Conservation (phyloP, 352 stramenopile species). For the Pythium insidiosum region DNA sequence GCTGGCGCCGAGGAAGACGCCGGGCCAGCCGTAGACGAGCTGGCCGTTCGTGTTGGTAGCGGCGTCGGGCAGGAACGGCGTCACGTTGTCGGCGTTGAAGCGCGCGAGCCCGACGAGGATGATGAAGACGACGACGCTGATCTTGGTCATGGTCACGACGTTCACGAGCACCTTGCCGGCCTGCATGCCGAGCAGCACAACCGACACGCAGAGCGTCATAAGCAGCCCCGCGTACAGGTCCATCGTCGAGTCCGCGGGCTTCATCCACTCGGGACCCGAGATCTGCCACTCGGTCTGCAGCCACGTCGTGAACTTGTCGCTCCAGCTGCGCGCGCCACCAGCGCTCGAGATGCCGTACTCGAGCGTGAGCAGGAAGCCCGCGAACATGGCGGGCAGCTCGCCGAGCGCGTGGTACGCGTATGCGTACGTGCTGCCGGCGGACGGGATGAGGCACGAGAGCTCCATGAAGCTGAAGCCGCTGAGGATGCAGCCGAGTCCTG, state of each 20-base stretch:
- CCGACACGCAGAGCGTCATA: constrained; percentile 44
- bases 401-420: constrained; percentile 92
- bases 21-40: constrained; percentile 55
- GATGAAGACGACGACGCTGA: constrained; percentile 90
- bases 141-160: constrained; percentile 87
- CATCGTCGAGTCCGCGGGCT: constrained; percentile 42
- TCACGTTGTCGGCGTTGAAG: constrained; percentile 77
- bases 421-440: constrained; percentile 87
- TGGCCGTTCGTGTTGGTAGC: constrained; percentile 19
- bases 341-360: constrained; percentile 91
- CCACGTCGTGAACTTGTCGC: constrained; percentile 90
- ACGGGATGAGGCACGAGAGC: constrained; percentile 82
- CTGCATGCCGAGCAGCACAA: constrained; percentile 83
- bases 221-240: constrained; percentile 77
- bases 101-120: constrained; percentile 81
- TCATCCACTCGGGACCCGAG: constrained; percentile 50
- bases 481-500: constrained; percentile 67
- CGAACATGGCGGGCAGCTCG: constrained; percentile 88
- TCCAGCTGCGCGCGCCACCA: constrained; percentile 90
- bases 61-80: constrained; percentile 68
- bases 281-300: constrained; percentile 46
- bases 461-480: constrained; percentile 90
- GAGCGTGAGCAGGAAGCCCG: constrained; percentile 85
- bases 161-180: constrained; percentile 86
- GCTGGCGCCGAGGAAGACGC: constrained; percentile 85